These are phyloP conservation scores for Ilex paraguariensis DNA, from an alignment of 305 asterid genomes.

Conservation along the genomic window DNA sequence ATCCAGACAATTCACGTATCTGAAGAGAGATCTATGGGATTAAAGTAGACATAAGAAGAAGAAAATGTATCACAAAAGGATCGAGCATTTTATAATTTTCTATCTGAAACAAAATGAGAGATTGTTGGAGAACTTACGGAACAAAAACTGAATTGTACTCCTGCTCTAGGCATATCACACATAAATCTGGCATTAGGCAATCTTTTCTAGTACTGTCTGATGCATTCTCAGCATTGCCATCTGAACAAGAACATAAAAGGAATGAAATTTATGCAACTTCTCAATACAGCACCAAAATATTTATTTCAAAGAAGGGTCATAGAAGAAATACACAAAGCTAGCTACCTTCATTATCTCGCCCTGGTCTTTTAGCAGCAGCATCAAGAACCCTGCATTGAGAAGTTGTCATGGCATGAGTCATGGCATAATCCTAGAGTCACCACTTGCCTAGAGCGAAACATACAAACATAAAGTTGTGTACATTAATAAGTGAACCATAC, in stretches of 20 bases:
- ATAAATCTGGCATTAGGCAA: slow-evolving; percentile 67
- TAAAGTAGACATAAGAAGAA: neutral
- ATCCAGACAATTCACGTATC: neutral
- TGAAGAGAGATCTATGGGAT: neutral
- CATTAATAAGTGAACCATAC: slow-evolving; percentile 23
- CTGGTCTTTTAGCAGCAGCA: slow-evolving; percentile 86
- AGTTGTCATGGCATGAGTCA: no score
- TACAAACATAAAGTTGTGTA: neutral
- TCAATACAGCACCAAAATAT: slow-evolving; percentile 1
- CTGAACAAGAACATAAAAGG: slow-evolving; percentile 36
- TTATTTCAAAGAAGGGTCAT: neutral
- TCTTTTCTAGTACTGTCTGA: slow-evolving; percentile 49
- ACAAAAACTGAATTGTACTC: slow-evolving; percentile 94
- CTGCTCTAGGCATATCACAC: slow-evolving; percentile 96
- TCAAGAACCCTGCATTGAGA: slow-evolving; percentile 84
- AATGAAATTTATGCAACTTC: slow-evolving; percentile 10
- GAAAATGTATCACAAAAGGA: neutral
- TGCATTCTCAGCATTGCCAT: slow-evolving; percentile 50
- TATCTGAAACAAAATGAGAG: neutral
- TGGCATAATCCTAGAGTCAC: neutral
- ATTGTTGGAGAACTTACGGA: slow-evolving; percentile 56
- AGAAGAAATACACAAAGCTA: slow-evolving; percentile 12
- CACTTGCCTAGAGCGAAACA: neutral
- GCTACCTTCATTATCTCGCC: slow-evolving; percentile 68
- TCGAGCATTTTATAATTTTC: no score